Evolutionary conservation across 2,329 filamentous ascomycete species (phyloP).

Genomic region (Venturia aucupariae): DNA sequence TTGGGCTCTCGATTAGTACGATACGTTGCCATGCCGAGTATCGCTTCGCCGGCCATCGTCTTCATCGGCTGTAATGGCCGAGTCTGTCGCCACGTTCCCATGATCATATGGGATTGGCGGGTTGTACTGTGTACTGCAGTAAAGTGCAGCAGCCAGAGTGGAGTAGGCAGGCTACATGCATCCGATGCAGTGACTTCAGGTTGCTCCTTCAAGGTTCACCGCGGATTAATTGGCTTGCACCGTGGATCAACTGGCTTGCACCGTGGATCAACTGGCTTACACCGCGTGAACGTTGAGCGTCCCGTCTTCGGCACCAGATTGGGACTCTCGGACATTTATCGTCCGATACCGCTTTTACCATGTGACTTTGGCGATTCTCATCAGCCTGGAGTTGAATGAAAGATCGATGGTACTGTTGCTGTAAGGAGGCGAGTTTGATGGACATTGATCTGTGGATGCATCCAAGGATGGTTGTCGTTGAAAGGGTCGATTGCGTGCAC

Average conservation of each 20-base stretch:
- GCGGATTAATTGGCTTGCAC: slow-evolving; percentile 12
- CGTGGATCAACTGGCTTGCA: slow-evolving; percentile 12
- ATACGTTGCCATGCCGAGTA: background rate
- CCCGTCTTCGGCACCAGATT: background rate
- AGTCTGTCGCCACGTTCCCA: background rate
- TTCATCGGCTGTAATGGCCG: background rate
- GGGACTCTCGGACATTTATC: background rate
- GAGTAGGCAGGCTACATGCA: background rate
- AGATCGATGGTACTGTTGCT: background rate
- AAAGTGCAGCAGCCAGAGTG: background rate
- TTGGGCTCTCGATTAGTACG: background rate
- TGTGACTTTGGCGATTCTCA: background rate
- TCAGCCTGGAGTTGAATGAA: background rate
- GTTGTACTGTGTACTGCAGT: background rate
- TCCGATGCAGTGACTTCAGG: background rate
- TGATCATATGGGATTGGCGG: background rate
- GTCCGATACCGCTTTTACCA: background rate
- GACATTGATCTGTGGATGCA: too few relatives aligned
- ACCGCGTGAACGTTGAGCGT: background rate
- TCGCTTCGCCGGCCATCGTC: background rate
- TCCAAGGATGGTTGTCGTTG: too few relatives aligned
- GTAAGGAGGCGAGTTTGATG: too few relatives aligned
- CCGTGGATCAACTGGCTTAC: slow-evolving; percentile 11
- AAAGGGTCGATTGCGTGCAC: too few relatives aligned
- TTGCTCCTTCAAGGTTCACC: background rate